Base-by-base conservation (phyloP, 2,329 filamentous ascomycete species). In the Ophiosphaerella herpotricha region DNA sequence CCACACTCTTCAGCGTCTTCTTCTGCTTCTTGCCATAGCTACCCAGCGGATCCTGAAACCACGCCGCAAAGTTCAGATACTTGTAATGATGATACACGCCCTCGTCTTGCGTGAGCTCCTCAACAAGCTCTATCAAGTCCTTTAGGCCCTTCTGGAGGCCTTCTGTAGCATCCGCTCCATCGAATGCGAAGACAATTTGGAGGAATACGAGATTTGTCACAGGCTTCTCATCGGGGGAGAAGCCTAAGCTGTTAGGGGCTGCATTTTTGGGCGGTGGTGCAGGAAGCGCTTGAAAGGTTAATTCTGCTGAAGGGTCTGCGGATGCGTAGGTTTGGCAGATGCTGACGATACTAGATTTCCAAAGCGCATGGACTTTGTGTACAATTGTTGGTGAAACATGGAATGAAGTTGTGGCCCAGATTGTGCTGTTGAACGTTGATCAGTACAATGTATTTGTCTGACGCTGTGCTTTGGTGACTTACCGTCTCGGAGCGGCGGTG, bases 21-120 rank as follows among this genome's bases (percentile, higher is more conserved):
- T 40, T 31, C 6, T 49, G 31, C 1, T 45, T 40, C 6, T 32
- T 35, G 6, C 51, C 51, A 43, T 57, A 52, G n/a, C 48, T 55
- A 36, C 29, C 14, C 5, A 60, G 16, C 2, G 70, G 69, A 31
- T 71, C 58, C 54, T 75, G 73, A 51, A 64, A 72, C 40, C 48
- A 44, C 3, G 61, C 68, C 18, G 70, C 70, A 51, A 72, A 75
- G 42, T 71, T 74, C 39, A 68, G 43, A 43, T 73, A 68, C 7
- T 67, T 46, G 36, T 46, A 67, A 2, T 44, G 37, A 31, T 51
- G 39, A 23, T 46, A 46, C 1, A 65, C 50, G 2, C 54, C 60
- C 39, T 63, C 57, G 11, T 53, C 46, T 33, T 57, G 53, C 1
- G 63, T 56, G 1, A 61, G 34, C 0, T 55, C 52, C 8, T 66